Evolutionary conservation across 345 rosid genomes (phyloP), one percentile per base, ranked within the genome.

Genomic region (Xanthoceras sorbifolium): DNA sequence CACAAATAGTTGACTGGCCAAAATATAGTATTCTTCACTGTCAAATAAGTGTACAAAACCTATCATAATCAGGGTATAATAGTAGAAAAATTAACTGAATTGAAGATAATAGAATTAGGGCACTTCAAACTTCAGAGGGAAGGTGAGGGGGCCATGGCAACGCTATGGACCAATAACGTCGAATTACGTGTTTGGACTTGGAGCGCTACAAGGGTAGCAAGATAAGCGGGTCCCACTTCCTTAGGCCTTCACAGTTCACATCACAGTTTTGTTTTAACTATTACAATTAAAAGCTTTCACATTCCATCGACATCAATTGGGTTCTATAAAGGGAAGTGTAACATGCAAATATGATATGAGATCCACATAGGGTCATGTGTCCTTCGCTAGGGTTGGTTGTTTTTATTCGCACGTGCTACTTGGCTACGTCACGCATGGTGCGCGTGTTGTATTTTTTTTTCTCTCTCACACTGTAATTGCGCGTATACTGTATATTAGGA

Each of bases 361-460:
- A 86, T 81, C 83, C 69, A 55, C 61, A 59, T 82, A 75, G 87
- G 87, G 79, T 79, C 91, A 75, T 64, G 76, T 82, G 84, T 78
- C 80, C 22, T 40, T 31, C 1, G 0, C 1, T 52, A 11, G 44
- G 79, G 48, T 67, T 57, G 7, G 28, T 57, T 57, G 62, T n/a
- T 57, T 55, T 36, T 52, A 0, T 62, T 73, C 73, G 69, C 82
- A 82, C 80, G 82, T 84, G 76, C 22, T 69, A 59, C 36, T 40
- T 67, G 17, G 6, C 12, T 32, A 14, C 9, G 2, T 7, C 25
- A 38, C 42, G 71, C 72, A 3, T 52, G 76, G 52, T 52, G 38
- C 25, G 20, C 34, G 10, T 4, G 67, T 38, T 7, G 28, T 36
- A 14, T 69, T 64, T 64, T 59, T 25, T 10, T 22, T 36, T n/a